Conservation (phyloP, 805 yeast species). For the Yarrowia osloensis region DNA sequence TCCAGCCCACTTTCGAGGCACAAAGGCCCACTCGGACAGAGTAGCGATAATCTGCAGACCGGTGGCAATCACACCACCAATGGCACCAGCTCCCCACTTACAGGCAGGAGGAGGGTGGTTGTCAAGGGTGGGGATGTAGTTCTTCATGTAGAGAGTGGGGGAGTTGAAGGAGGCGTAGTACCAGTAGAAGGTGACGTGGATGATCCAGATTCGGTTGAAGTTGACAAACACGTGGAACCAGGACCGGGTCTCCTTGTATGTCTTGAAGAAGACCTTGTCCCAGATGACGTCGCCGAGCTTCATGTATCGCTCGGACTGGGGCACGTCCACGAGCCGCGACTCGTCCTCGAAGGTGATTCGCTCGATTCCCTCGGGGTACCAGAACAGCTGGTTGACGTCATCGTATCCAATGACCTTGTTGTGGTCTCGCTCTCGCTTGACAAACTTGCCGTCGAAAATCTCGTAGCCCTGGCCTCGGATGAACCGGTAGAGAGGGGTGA, state of each 20-base stretch:
- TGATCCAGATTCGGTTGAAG: conserved; percentile 97
- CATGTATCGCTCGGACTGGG: conserved; percentile 84
- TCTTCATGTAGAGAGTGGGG: conserved; percentile 83
- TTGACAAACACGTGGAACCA: conserved; percentile 96
- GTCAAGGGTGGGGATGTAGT: conserved; percentile 79
- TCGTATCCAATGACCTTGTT: conserved; percentile 73
- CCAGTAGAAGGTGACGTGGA: conserved; percentile 89
- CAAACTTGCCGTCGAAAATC: conserved; percentile 54
- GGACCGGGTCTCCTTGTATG: conserved; percentile 92
- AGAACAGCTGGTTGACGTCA: conserved; percentile 96
- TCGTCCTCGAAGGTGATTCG: conserved; percentile 91
- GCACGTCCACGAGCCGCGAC: conserved; percentile 84
- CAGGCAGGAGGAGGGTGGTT: conserved; percentile 89
- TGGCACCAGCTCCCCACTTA: conserved; percentile 88
- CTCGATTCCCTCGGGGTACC: conserved; percentile 99
- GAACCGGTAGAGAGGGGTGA: conserved; percentile 81
- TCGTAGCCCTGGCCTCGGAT: conserved; percentile 70
- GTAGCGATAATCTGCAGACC: conserved; percentile 85
- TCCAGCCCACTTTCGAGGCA: conserved; percentile 98
- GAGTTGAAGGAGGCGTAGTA: conserved; percentile 92
- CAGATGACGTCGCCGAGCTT: conserved; percentile 91
- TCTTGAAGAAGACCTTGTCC: conserved; percentile 90
- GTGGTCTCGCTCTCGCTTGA: conserved; percentile 71
- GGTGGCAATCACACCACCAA: conserved; percentile 88
- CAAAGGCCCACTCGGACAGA: conserved; percentile 89